Evolutionary conservation across 768 basidiomycete genomes (phyloP), one percentile per base, ranked within the genome.

Genomic region (Rickenella mellea): DNA sequence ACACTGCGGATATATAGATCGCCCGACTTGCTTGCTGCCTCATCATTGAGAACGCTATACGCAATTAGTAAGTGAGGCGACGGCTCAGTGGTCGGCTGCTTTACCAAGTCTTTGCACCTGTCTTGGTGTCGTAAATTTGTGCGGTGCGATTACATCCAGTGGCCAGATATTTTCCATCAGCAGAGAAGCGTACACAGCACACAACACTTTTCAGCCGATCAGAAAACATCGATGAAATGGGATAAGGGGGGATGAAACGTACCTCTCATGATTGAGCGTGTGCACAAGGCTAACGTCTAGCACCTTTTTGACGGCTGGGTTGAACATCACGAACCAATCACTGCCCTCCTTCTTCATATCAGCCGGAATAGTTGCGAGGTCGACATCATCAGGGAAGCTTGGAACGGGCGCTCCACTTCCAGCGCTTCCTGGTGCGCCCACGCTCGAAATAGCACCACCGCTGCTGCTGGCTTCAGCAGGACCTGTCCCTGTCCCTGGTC

Each of bases 71-170:
- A 40, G 12, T 29, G 24, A 12, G 20, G 12, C 21, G 15, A n/a
- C 20, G 33, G 19, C 35, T 8, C 15, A 11, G 5, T 8, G 12
- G 4, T 17, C 10, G 24, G 15, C 36, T 39, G 33, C 43, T 79
- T 42, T 50, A 91, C 92, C 84, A 91, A 24, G 82, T 82, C 64
- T 88, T 90, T 0, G 55, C 59, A 6, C 93, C 93, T 0, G 86
- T 83, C 63, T 85, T 85, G 21, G 84, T 85, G 57, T 97, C 90
- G 58, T 87, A 97, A 43, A 98, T 92, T 61, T 96, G 92, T 15
- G 92, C 90, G 0, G 90, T 89, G 30, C 89, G 74, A 64, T 98
- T 98, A 64, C 93, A 98, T 10, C 94, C 94, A 4, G 94, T 97
- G 24, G 94, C 94, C 25, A 97, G 75, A 47, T 71, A 80, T 59